Evolutionary conservation across 257 asterid genomes (phyloP).

Genomic region (Thymus mandschuricus): DNA sequence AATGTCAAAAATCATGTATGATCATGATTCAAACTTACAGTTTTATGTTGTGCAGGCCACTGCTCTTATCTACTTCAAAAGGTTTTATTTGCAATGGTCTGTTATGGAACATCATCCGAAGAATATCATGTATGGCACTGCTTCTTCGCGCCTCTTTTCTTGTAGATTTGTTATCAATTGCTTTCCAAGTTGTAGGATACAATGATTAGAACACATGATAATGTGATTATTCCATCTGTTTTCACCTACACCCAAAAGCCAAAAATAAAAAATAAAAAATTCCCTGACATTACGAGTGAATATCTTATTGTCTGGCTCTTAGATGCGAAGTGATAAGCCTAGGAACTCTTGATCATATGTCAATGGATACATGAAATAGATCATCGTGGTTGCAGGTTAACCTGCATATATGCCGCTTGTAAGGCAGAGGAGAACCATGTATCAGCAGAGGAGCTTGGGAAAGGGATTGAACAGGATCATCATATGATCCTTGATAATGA

Average conservation of each 20-base stretch:
- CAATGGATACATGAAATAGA: conserved; percentile 5
- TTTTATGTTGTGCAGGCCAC: conserved; percentile 72
- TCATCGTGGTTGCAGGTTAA: conserved; percentile 63
- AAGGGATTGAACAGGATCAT: conserved; percentile 96
- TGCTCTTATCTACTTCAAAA: conserved; percentile 90
- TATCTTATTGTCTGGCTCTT: not conserved
- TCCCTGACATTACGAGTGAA: not conserved
- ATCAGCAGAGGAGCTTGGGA: conserved; percentile 99
- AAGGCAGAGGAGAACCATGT: conserved; percentile 99
- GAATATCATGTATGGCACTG: conserved; percentile 70
- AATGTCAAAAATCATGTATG: conserved; percentile 13
- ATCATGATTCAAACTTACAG: conserved; percentile 30
- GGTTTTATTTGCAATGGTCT: conserved; percentile 96
- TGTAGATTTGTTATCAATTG: conserved; percentile 19
- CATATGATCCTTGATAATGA: conserved; percentile 85
- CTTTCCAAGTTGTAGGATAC: not conserved
- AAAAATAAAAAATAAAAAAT: not conserved
- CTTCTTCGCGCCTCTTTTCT: conserved; percentile 28
- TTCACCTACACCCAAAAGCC: not conserved
- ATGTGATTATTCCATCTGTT: not conserved
- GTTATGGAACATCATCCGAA: conserved; percentile 99
- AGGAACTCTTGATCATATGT: conserved; percentile 11
- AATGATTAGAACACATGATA: not conserved
- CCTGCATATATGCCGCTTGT: conserved; percentile 96
- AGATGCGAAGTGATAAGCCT: not conserved